Conservation (phyloP, 176 grass and related monocot species). For the Zea luxurians region DNA sequence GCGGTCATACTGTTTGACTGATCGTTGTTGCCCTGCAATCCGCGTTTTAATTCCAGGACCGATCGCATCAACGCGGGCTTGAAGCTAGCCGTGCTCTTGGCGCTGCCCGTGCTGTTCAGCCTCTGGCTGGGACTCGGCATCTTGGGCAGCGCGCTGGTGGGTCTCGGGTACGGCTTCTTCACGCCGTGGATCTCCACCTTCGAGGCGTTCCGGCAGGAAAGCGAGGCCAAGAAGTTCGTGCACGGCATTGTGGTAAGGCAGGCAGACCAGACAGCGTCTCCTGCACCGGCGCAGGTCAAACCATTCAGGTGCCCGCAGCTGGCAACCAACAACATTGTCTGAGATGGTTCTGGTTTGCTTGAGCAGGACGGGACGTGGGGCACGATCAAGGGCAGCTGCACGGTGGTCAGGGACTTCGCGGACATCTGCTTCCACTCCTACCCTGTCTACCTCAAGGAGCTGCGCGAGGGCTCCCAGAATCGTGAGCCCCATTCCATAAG, state of each 20-base stretch:
- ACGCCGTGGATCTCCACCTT: slow-evolving; percentile 95
- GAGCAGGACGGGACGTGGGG: slow-evolving; percentile 91
- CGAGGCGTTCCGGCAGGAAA: slow-evolving; percentile 88
- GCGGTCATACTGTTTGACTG: neutral
- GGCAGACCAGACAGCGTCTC: neutral
- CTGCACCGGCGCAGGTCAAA: slow-evolving; percentile 5
- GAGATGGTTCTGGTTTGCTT: slow-evolving; percentile 31
- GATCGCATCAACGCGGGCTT: slow-evolving; percentile 63
- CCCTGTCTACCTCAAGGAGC: slow-evolving; percentile 69
- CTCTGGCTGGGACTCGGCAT: slow-evolving; percentile 79
- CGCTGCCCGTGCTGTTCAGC: slow-evolving; percentile 67
- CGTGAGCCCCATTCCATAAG: slow-evolving; percentile 71
- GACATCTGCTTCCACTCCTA: slow-evolving; percentile 84
- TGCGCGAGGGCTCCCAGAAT: slow-evolving; percentile 57
- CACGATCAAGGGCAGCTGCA: slow-evolving; percentile 91
- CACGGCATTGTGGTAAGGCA: slow-evolving; percentile 70
- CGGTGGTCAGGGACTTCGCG: slow-evolving; percentile 86
- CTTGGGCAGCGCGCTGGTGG: slow-evolving; percentile 74
- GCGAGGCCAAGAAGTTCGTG: slow-evolving; percentile 68
- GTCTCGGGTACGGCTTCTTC: slow-evolving; percentile 84
- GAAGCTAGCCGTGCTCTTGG: slow-evolving; percentile 64
- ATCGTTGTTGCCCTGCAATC: slow-evolving; percentile 29
- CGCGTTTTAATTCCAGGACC: slow-evolving; percentile 59
- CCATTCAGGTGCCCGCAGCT: neutral
- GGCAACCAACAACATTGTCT: neutral